Evolutionary conservation across 1,139 yeast genomes (phyloP).

Genomic region (Hansenula sp.): DNA sequence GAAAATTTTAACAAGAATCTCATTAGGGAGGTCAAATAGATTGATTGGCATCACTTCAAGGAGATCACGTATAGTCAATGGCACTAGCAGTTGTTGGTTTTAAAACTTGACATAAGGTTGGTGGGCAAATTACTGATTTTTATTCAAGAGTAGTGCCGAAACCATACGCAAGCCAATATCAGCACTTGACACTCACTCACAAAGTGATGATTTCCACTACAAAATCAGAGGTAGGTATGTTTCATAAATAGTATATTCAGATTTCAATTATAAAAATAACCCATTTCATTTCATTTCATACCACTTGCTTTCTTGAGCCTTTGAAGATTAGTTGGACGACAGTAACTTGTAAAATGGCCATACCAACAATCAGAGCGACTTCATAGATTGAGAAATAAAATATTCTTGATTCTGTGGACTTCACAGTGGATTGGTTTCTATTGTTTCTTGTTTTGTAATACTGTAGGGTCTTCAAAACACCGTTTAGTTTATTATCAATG

Average conservation of each 20-base stretch:
- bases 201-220: too few species aligned
- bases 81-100: too few species aligned
- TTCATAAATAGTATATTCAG: too few species aligned
- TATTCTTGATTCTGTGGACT: slow-evolving; percentile 82
- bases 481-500: slow-evolving; percentile 67
- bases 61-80: too few species aligned
- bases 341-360: slow-evolving; percentile 81
- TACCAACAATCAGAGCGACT: slow-evolving; percentile 74
- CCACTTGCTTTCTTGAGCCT: slow-evolving; percentile 78
- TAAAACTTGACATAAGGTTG: too few species aligned
- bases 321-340: slow-evolving; percentile 86
- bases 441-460: slow-evolving; percentile 90
- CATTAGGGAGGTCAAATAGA: neutral
- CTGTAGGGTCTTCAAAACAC: slow-evolving; percentile 62
- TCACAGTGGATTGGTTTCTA: slow-evolving; percentile 89
- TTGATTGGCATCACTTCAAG: neutral
- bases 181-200: too few species aligned
- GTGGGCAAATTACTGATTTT: too few species aligned
- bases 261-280: too few species aligned
- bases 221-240: too few species aligned
- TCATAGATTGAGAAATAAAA: slow-evolving; percentile 82
- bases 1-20: neutral
- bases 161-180: too few species aligned
- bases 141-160: too few species aligned
- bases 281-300: slow-evolving; percentile 28